A percentile compares a stretch with the other conserved stretches of the same genome.
Conservation (phyloP, 2,329 filamentous ascomycete genomes). For the Zelopaecilomyces penicillatus region DNA sequence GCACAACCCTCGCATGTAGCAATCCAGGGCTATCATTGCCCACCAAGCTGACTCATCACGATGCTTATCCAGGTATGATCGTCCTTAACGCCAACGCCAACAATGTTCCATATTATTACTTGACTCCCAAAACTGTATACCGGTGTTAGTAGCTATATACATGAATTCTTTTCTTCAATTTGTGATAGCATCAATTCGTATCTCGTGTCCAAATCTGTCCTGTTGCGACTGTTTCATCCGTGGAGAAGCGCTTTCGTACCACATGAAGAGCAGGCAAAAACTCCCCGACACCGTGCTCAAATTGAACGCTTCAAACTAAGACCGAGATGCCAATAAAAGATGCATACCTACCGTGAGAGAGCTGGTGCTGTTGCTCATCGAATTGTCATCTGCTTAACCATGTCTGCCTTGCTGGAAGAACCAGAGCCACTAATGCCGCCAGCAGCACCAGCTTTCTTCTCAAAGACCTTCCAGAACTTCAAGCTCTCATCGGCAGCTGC, state of each 20-base stretch:
- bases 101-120: too few relatives aligned
- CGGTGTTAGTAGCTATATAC: conserved; percentile 4
- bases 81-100: too few relatives aligned
- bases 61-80: too few relatives aligned
- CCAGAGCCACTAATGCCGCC: conserved; percentile 57
- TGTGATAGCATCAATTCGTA: conserved; percentile 13
- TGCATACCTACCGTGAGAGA: conserved; percentile 39
- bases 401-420: conserved; percentile 68
- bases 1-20: too few relatives aligned
- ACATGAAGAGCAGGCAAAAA: conserved; percentile 32
- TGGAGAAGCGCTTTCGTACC: conserved; percentile 43
- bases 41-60: too few relatives aligned
- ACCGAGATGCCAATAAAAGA: conserved; percentile 35
- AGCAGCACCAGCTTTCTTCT: conserved; percentile 82
- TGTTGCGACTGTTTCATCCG: conserved; percentile 26
- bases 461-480: conserved; percentile 99
- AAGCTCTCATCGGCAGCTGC: conserved; percentile 86
- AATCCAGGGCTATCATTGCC: too few relatives aligned
- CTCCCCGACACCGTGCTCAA: conserved; percentile 47
- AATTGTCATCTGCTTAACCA: conserved; percentile 94
- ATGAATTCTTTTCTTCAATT: conserved; percentile 4
- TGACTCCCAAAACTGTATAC: too few relatives aligned
- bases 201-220: conserved; percentile 21
- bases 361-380: conserved; percentile 44
- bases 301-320: conserved; percentile 29